These are phyloP conservation scores for Neurospora terricola DNA, from an alignment of 495 filamentous ascomycete species.

Conservation along the genomic window DNA sequence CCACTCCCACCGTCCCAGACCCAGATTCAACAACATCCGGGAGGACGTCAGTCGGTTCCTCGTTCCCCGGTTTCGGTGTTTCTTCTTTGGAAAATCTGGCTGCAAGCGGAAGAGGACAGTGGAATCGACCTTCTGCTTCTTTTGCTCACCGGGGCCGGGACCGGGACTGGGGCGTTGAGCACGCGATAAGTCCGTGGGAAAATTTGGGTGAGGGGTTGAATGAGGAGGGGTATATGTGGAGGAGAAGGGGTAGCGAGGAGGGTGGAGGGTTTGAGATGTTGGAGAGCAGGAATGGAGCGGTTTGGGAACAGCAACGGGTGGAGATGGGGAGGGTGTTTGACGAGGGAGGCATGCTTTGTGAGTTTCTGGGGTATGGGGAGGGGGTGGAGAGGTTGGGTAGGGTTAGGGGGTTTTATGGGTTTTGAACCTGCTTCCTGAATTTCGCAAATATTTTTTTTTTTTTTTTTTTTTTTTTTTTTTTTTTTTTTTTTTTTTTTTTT, in stretches of 20 bases:
- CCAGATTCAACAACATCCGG: background rate
- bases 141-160: background rate
- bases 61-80: background rate
- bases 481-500: too few species aligned
- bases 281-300: background rate
- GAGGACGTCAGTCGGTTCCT: background rate
- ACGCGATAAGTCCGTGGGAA: background rate
- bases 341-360: constrained; percentile 1
- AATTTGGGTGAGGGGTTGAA: background rate
- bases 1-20: background rate
- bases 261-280: background rate
- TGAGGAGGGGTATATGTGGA: background rate
- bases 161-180: too few species aligned
- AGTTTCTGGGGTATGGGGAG: background rate
- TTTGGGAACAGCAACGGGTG: background rate
- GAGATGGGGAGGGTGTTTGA: background rate
- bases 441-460: too few species aligned
- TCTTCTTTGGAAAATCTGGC: background rate
- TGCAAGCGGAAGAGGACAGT: background rate
- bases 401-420: background rate
- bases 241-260: background rate
- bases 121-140: background rate
- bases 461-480: too few species aligned
- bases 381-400: background rate
- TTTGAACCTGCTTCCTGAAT: too few species aligned